Evolutionary conservation across 2,329 filamentous ascomycete genomes (phyloP), one percentile per base, ranked within the genome.

Genomic region (Lasiodiplodia hormozganensis): DNA sequence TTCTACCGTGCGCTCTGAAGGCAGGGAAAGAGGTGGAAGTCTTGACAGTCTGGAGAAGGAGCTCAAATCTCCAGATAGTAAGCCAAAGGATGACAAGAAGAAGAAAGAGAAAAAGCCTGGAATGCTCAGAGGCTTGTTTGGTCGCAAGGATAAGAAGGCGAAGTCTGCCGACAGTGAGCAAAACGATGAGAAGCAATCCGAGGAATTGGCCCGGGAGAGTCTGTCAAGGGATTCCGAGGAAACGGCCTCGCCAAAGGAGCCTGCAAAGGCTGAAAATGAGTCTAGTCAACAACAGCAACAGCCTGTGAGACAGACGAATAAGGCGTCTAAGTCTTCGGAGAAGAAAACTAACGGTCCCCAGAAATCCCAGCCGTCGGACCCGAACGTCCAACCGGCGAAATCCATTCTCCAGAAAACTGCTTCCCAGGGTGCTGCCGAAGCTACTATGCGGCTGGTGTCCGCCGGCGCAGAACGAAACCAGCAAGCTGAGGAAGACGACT

Each of bases 31-130:
- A 84, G 73, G 74, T 77, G 88, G 87, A 78, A 95, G 92, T 76
- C 83, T 96, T 56, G 94, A 97, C 71, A 90, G 89, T 69, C 85
- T 92, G 64, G 91, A 93, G 68, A 94, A 92, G 81, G 86, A 88
- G 28, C 82, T 87, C 40, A 85, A 87, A 2, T 84, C 84, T 18
- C 81, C 84, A 25, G 92, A 94, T 52, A 28, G 28, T 6, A 88
- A 87, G 74, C 75, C 76, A 67, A 80, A 92, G 78, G 91, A 95
- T 60, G 90, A 92, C 72, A 92, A 91, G 80, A 92, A 89, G 77
- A 90, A 88, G 78, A 94, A 86, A 72, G 84, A 86, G 70, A 91
- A 90, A 82, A 91, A 93, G 76, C 83, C 87, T 5, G 88, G 89
- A 60, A 92, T 92, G 87, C 86, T 93, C 57, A 90, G 89, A 74